phyloP scores from a whole-genome alignment of 257 asterid genomes.

The Fraxinus quadrangulata region DNA sequence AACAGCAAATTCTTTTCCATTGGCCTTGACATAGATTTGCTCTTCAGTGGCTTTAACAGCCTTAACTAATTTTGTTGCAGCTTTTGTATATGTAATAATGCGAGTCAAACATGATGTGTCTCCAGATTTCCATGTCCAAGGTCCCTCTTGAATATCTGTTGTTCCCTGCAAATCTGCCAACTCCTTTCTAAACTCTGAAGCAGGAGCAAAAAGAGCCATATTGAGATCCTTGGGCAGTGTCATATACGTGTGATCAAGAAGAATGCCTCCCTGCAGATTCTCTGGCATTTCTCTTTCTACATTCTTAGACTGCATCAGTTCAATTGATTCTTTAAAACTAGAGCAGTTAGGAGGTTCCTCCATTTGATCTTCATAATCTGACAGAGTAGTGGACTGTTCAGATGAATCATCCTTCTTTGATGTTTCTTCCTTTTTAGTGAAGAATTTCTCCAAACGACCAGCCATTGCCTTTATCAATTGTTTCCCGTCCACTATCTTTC shows the following conservation, averaged over 20 bases:
- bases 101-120: slow-evolving; percentile 50
- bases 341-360: slow-evolving; percentile 37
- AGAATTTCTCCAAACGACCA: slow-evolving; percentile 63
- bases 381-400: slow-evolving; percentile 39
- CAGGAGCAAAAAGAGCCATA: slow-evolving; percentile 58
- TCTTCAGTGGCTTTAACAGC: slow-evolving; percentile 83
- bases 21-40: slow-evolving; percentile 61
- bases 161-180: slow-evolving; percentile 71
- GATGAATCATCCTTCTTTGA: slow-evolving; percentile 44
- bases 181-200: slow-evolving; percentile 55
- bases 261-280: slow-evolving; percentile 69
- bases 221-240: slow-evolving; percentile 60
- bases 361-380: slow-evolving; percentile 53
- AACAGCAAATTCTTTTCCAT: slow-evolving; percentile 59
- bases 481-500: slow-evolving; percentile 55
- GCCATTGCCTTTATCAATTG: slow-evolving; percentile 66
- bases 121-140: slow-evolving; percentile 69
- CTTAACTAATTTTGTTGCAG: slow-evolving; percentile 75
- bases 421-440: slow-evolving; percentile 56
- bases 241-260: slow-evolving; percentile 61
- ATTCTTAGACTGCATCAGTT: slow-evolving; percentile 43
- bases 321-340: slow-evolving; percentile 56
- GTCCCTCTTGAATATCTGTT: slow-evolving; percentile 59
- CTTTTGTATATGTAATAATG: slow-evolving; percentile 61
- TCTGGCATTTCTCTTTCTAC: slow-evolving; percentile 53